Conservation (phyloP, 495 filamentous ascomycete genomes). For the Aspergillus sclerotiicarbonarius region DNA sequence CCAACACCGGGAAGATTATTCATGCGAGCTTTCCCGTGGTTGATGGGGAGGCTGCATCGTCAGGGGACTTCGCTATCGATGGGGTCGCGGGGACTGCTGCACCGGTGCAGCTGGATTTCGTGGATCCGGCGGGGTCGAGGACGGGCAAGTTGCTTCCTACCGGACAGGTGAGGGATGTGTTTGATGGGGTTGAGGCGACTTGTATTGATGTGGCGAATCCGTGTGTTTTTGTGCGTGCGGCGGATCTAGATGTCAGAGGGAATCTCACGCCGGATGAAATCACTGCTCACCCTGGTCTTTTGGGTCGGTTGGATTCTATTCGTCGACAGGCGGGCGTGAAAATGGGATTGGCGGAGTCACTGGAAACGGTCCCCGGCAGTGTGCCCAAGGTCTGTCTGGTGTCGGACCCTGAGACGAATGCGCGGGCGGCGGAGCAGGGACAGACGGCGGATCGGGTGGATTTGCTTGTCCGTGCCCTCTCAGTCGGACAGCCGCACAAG, state of each 20-base stretch:
- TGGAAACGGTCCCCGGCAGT: slow-evolving; percentile 49
- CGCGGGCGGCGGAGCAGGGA: slow-evolving; percentile 19
- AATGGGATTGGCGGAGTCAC: slow-evolving; percentile 58
- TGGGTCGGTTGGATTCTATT: slow-evolving; percentile 57
- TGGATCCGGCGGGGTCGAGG: slow-evolving; percentile 64
- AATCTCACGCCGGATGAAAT: slow-evolving; percentile 55
- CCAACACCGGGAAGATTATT: neutral
- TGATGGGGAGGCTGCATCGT: slow-evolving; percentile 46
- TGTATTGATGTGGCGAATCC: slow-evolving; percentile 68
- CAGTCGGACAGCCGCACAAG: slow-evolving; percentile 60
- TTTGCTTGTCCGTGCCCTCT: slow-evolving; percentile 45
- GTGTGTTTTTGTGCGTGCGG: slow-evolving; percentile 59
- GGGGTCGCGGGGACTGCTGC: slow-evolving; percentile 62
- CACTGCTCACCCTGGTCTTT: slow-evolving; percentile 43
- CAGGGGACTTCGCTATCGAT: slow-evolving; percentile 62
- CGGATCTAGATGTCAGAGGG: slow-evolving; percentile 48
- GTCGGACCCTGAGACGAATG: slow-evolving; percentile 20
- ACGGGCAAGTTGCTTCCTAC: slow-evolving; percentile 68
- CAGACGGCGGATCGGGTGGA: slow-evolving; percentile 25
- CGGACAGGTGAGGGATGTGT: slow-evolving; percentile 51
- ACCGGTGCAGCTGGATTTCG: slow-evolving; percentile 59
- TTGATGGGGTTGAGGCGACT: slow-evolving; percentile 53
- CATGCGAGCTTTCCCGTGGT: slow-evolving; percentile 41
- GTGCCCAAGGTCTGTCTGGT: slow-evolving; percentile 68
- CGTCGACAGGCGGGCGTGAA: slow-evolving; percentile 55